These are phyloP conservation scores for Phialemoniopsis sp. DNA, from an alignment of 2,329 filamentous ascomycete genomes.

Conservation along the genomic window DNA sequence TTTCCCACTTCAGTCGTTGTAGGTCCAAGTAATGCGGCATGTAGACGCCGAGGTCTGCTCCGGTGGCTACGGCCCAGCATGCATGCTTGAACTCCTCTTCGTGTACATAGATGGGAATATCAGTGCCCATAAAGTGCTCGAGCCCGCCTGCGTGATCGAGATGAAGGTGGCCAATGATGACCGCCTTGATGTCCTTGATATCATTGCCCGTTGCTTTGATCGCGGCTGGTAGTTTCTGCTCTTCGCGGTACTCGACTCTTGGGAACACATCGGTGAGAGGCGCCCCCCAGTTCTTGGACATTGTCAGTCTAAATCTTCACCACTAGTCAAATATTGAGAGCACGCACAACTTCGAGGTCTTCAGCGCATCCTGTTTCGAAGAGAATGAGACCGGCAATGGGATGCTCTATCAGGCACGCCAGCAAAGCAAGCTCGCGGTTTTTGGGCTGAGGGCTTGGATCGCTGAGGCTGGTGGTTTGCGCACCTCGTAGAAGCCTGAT, in stretches of 20 bases:
- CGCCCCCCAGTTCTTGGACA: slow-evolving; percentile 23
- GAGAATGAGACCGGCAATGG: too few species aligned
- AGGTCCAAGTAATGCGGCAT: slow-evolving; percentile 11
- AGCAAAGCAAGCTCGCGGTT: too few species aligned
- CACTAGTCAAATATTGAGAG: too few species aligned
- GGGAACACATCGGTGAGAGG: slow-evolving; percentile 32
- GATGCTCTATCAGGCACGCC: too few species aligned
- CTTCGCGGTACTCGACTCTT: slow-evolving; percentile 21
- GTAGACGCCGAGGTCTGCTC: slow-evolving; percentile 13
- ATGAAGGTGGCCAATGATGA: slow-evolving; percentile 41
- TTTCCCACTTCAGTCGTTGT: slow-evolving; percentile 12
- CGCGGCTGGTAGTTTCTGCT: slow-evolving; percentile 26
- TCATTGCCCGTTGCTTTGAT: slow-evolving; percentile 24
- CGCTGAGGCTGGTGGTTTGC: too few species aligned
- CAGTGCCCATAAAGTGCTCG: slow-evolving; percentile 34
- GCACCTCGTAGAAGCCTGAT: too few species aligned
- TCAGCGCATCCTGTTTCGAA: too few species aligned
- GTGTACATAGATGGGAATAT: slow-evolving; percentile 40
- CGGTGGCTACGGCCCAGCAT: slow-evolving; percentile 36
- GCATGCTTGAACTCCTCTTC: slow-evolving; percentile 41
- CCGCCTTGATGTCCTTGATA: slow-evolving; percentile 39
- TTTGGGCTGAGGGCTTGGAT: too few species aligned
- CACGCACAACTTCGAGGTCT: too few species aligned
- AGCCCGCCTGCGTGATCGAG: slow-evolving; percentile 42
- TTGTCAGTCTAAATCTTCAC: not conserved